Evolutionary conservation across 1,284 basidiomycete genomes (phyloP), one percentile per base, ranked within the genome.

Genomic region (Heliocybe sulcata): DNA sequence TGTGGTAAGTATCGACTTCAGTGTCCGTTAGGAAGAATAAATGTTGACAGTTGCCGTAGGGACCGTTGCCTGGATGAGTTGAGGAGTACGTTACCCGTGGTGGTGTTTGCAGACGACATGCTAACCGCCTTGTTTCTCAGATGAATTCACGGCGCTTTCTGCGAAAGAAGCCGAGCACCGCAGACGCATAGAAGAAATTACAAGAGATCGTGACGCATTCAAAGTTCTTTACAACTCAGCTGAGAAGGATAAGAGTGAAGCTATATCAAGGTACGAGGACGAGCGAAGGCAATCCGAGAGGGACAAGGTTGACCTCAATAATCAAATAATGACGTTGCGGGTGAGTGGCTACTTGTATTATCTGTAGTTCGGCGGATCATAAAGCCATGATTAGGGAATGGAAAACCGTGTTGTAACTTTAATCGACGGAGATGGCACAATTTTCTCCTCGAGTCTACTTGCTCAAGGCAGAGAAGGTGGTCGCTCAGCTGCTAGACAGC

Each of bases 401-500:
- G 80, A 79, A 27, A 72, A 76, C 59, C 79, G 82, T 52, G 72
- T 82, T 45, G 68, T 81, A 42, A 74, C 76, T 58, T 73, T 88
- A 49, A 69, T 88, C 54, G 85, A 88, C 59, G 86, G 85, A 20
- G 84, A 87, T 60, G 85, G 83, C 2, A 74, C 77, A 9, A 82
- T 87, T 54, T 87, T 87, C 61, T 67, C 73, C 12, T 63, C 70
- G 12, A 71, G 79, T 22, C 68, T 85, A 35, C 74, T 87, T 47
- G 59, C 67, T 9, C 74, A 74, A 60, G 85, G 85, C 10, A 72
- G 76, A 57, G 67, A 72, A 25, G 85, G 85, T 31, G 85, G 84
- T 35, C 74, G 79, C 57, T 63, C 70, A 54, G 78, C 84, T 57
- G 80, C 83, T 31, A 67, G 74, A 58, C 67, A 73, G 57, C 60